phyloP scores from a whole-genome alignment of 345 rosid species.

The Citrus medica region DNA sequence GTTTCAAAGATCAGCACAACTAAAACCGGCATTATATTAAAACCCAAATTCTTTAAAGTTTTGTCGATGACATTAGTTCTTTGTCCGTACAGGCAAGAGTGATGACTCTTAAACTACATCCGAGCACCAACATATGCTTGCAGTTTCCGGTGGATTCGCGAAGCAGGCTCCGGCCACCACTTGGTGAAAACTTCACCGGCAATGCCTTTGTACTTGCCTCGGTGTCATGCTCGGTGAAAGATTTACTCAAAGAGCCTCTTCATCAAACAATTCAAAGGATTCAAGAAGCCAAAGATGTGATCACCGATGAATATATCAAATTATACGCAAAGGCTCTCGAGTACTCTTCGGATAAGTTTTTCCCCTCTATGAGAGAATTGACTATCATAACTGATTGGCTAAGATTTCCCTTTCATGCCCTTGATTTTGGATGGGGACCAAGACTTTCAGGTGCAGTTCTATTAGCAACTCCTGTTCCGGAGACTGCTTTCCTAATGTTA shows the following conservation, averaged over 20 bases:
- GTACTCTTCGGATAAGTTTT: slow-evolving; percentile 17
- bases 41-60: too few relatives aligned
- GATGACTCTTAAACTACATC: slow-evolving; percentile 4
- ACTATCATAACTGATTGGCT: slow-evolving; percentile 20
- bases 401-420: slow-evolving; percentile 22
- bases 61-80: not conserved
- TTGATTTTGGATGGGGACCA: slow-evolving; percentile 23
- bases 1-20: too few relatives aligned
- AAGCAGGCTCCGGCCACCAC: slow-evolving; percentile 14
- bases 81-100: slow-evolving; percentile 17
- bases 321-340: slow-evolving; percentile 18
- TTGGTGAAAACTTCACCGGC: slow-evolving; percentile 19
- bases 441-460: slow-evolving; percentile 13
- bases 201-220: slow-evolving; percentile 26
- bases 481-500: slow-evolving; percentile 20
- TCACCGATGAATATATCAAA: slow-evolving; percentile 14
- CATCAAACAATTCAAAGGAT: slow-evolving; percentile 8
- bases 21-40: too few relatives aligned
- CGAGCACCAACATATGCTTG: slow-evolving; percentile 19
- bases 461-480: slow-evolving; percentile 23
- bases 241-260: slow-evolving; percentile 12
- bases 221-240: slow-evolving; percentile 14
- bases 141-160: slow-evolving; percentile 24
- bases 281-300: slow-evolving; percentile 14
- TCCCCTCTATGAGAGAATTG: slow-evolving; percentile 22